Base-by-base conservation (phyloP, 2,329 filamentous ascomycete genomes). In the Chaetomiaceae sp. region DNA sequence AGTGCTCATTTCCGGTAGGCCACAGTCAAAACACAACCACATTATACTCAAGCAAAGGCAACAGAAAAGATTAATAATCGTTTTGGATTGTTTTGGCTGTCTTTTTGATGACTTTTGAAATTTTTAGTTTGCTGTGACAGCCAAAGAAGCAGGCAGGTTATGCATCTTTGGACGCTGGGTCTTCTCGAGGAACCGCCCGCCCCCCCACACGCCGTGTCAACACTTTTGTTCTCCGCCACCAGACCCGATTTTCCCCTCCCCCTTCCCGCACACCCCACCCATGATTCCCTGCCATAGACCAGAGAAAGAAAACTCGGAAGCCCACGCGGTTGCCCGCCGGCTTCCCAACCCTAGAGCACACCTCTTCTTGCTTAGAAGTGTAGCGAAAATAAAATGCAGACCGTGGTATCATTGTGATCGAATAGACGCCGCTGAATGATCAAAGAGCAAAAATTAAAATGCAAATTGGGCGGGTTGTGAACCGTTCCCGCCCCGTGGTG, bases 341-440 rank as follows among this genome's bases (percentile, higher is more conserved):
- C 48, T 20, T 30, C 49, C 33, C 16, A 23, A 41, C 48, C 51
- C 16, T 49, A 54, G 40, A 51, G 37, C 51, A 55, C 44, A 51
- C 41, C 48, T 47, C 20, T 53, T 45, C 20, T 42, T 47, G 18
- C 23, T n/a, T n/a, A 27, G 23, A 25, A 21, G 34, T 32, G 23
- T 13, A 16, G 29, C 11, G 3, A 29, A 51, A 54, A 48, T 23
- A 14, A 54, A 54, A 56, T 51, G 54, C 56, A 58, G 42, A 56
- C 59, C 56, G 50, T 63, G 61, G 61, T 63, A 63, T 63, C 61
- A 61, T 61, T 36, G 54, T 55, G 47, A 41, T 52, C 36, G 38
- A 50, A 55, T 16, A 43, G 51, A 58, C 58, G 51, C 58, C 56
- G 53, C 41, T 53, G 34, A 25, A 49, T 49, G 44, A 43, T 38